phyloP scores from a whole-genome alignment of 1,139 yeast species.

The Yamadazyma diospyri region DNA sequence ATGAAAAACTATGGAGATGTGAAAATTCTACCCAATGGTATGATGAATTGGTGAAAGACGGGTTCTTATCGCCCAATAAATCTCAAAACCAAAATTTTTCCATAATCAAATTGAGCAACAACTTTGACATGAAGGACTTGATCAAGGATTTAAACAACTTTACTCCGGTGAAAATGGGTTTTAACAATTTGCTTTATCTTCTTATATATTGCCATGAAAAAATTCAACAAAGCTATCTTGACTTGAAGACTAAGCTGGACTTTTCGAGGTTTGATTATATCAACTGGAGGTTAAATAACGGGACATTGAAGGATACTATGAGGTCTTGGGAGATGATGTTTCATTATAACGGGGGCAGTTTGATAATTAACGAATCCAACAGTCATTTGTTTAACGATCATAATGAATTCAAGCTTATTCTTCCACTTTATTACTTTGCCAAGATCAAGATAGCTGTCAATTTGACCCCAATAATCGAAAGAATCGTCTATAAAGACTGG shows the following conservation, averaged over 20 bases:
- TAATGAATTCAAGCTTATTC: slow-evolving; percentile 57
- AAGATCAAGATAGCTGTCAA: slow-evolving; percentile 60
- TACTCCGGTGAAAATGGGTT: slow-evolving; percentile 42
- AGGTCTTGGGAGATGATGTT: slow-evolving; percentile 65
- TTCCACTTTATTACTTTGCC: slow-evolving; percentile 62
- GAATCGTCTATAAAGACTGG: slow-evolving; percentile 65
- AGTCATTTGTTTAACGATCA: slow-evolving; percentile 46
- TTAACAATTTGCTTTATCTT: slow-evolving; percentile 58
- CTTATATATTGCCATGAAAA: slow-evolving; percentile 72
- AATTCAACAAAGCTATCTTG: slow-evolving; percentile 47
- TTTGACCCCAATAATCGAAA: slow-evolving; percentile 53
- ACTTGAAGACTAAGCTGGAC: slow-evolving; percentile 12
- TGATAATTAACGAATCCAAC: slow-evolving; percentile 51
- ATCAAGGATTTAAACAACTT: slow-evolving; percentile 47
- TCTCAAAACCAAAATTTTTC: slow-evolving; percentile 6
- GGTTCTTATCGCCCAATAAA: not conserved
- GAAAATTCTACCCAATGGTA: slow-evolving; percentile 59
- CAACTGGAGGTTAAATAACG: slow-evolving; percentile 64
- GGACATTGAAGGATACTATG: slow-evolving; percentile 47
- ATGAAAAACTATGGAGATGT: slow-evolving; percentile 69
- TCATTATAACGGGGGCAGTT: slow-evolving; percentile 57
- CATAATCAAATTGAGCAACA: slow-evolving; percentile 56
- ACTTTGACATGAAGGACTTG: slow-evolving; percentile 48
- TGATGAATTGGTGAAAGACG: slow-evolving; percentile 14
- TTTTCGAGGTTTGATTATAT: slow-evolving; percentile 25